A percentile compares a stretch with the other conserved stretches of the same genome.
These are phyloP conservation scores for Penicillium polonicum DNA, from an alignment of 2,329 filamentous ascomycete species.

Conservation along the genomic window DNA sequence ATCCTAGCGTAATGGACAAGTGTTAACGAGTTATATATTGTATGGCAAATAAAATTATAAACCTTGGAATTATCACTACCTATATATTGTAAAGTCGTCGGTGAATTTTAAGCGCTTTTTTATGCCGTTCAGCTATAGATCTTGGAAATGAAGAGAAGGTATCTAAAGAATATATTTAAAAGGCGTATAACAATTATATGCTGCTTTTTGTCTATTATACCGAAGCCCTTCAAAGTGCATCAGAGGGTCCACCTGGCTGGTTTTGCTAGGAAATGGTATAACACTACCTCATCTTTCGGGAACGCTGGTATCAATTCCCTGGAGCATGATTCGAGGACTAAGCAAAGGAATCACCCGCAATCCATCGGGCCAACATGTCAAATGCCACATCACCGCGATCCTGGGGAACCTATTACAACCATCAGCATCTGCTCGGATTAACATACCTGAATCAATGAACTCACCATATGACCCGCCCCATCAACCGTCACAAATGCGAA, in stretches of 20 bases:
- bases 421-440: neutral
- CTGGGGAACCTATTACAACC: neutral
- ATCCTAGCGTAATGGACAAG: too few species aligned
- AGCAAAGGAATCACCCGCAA: neutral
- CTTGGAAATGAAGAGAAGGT: too few species aligned
- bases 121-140: too few species aligned
- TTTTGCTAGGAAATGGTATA: neutral
- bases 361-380: neutral
- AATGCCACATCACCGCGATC: neutral
- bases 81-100: too few species aligned
- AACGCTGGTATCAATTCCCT: too few species aligned
- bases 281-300: neutral
- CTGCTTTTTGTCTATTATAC: neutral
- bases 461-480: conserved; percentile 14
- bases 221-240: neutral
- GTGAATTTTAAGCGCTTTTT: too few species aligned
- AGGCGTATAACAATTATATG: neutral
- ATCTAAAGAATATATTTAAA: too few species aligned
- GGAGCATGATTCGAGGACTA: neutral
- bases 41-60: too few species aligned
- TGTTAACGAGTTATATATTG: too few species aligned
- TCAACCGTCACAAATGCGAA: conserved; percentile 18
- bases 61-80: too few species aligned
- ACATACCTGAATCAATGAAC: neutral
- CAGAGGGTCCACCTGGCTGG: neutral